phyloP scores from a whole-genome alignment of 192 early-diverging fungal genomes.

The Podila epicladia region DNA sequence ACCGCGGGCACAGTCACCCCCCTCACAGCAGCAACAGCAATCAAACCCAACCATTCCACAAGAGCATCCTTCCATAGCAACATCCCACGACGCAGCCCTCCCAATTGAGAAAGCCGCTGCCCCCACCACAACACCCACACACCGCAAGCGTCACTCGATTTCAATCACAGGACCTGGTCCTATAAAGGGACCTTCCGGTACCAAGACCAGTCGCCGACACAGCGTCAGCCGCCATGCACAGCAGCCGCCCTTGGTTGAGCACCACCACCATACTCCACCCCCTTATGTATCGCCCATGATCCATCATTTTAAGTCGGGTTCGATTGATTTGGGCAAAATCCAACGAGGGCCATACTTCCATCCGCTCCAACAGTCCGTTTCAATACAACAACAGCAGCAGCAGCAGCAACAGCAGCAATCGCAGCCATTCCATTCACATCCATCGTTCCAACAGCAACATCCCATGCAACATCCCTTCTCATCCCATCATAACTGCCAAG shows the following conservation, averaged over 20 bases:
- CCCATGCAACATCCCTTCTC: too few relatives aligned
- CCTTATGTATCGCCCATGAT: conserved; percentile 36
- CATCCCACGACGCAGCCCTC: neutral
- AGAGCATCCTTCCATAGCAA: conserved; percentile 9
- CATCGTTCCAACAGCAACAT: neutral
- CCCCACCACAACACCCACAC: neutral
- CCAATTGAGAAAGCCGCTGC: neutral
- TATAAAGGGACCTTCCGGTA: conserved; percentile 9
- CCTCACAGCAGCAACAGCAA: conserved; percentile 13
- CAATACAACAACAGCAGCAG: conserved; percentile 16
- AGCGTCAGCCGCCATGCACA: conserved; percentile 47
- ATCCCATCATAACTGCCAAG: neutral
- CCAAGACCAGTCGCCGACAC: conserved; percentile 21
- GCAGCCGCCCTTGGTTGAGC: conserved; percentile 33
- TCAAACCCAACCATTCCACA: neutral
- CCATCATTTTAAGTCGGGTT: conserved; percentile 28
- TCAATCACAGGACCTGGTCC: neutral
- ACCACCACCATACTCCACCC: conserved; percentile 42
- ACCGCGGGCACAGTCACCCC: neutral
- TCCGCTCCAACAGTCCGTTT: conserved; percentile 9
- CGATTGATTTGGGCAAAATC: conserved; percentile 15
- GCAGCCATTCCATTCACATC: conserved; percentile 5
- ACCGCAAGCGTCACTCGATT: neutral
- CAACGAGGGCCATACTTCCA: conserved; percentile 12
- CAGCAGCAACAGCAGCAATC: conserved; percentile 20